Percentiles rank a stretch among this genome's conserved stretches.
phyloP scores from a whole-genome alignment of 2,329 filamentous ascomycete genomes.

The Fusarium sp. region DNA sequence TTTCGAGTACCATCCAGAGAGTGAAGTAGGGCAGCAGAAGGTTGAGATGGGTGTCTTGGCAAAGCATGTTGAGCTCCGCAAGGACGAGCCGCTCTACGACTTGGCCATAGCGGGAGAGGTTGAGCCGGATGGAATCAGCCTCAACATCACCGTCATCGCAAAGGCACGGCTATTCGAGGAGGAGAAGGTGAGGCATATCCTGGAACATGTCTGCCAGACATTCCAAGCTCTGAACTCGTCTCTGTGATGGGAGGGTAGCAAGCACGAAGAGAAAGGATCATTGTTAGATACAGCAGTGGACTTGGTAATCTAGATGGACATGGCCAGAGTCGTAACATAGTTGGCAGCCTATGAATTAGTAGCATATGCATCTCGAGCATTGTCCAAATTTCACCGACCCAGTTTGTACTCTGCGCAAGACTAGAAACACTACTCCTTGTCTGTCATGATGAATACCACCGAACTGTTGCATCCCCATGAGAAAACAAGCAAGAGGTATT shows the following conservation, averaged over 20 bases:
- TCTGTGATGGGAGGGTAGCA: too few species aligned
- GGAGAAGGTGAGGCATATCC: background rate
- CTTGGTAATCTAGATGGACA: constrained; percentile 52
- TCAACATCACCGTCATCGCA: background rate
- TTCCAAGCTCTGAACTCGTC: background rate
- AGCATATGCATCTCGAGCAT: background rate
- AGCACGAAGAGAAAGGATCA: too few species aligned
- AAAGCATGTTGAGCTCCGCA: constrained; percentile 4
- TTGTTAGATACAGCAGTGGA: too few species aligned
- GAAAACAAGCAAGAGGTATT: constrained; percentile 66
- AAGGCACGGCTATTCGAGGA: background rate
- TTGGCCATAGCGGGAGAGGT: constrained; percentile 17
- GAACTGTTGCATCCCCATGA: constrained; percentile 68
- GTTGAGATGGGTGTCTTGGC: constrained; percentile 20
- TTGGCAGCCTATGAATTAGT: constrained; percentile 49
- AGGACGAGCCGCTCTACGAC: constrained; percentile 15
- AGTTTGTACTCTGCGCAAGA: constrained; percentile 63
- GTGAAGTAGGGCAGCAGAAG: constrained; percentile 4
- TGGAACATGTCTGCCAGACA: background rate
- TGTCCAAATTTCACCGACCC: constrained; percentile 45
- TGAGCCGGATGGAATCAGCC: constrained; percentile 4
- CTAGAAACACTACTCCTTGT: constrained; percentile 64
- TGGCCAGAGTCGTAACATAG: constrained; percentile 57
- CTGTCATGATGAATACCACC: constrained; percentile 66
- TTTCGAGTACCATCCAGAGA: constrained; percentile 22